phyloP scores from a whole-genome alignment of 2,329 filamentous ascomycete species.

The Monosporascus cannonballus region DNA sequence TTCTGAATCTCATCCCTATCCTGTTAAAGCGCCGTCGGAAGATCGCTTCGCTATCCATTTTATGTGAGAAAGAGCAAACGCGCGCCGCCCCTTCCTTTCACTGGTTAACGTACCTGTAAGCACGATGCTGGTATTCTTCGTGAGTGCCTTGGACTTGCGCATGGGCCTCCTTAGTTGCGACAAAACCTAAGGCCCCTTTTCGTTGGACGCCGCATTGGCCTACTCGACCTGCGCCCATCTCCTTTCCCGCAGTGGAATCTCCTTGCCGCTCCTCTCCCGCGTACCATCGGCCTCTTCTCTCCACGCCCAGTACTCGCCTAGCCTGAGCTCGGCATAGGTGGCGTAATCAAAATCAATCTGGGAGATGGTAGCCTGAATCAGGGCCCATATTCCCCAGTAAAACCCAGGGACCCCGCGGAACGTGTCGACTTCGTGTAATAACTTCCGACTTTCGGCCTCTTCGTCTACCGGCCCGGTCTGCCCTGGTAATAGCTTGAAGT shows the following conservation, averaged over 20 bases:
- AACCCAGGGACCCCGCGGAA: conserved; percentile 90
- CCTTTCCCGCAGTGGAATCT: conserved; percentile 62
- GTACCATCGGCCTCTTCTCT: conserved; percentile 66
- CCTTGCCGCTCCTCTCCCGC: conserved; percentile 38
- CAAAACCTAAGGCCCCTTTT: too few species aligned
- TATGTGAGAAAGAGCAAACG: too few species aligned
- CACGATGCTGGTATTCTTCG: too few species aligned
- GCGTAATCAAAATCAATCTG: conserved; percentile 97
- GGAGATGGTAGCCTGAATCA: conserved; percentile 91
- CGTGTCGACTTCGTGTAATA: conserved; percentile 76
- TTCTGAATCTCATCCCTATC: too few species aligned
- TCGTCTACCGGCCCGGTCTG: conserved; percentile 32
- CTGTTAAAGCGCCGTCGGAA: too few species aligned
- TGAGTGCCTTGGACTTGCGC: too few species aligned
- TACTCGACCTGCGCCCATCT: conserved; percentile 62
- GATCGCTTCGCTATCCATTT: too few species aligned
- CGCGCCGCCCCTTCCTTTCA: too few species aligned
- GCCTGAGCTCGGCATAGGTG: conserved; percentile 75
- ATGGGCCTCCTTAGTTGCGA: too few species aligned
- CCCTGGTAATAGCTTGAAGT: conserved; percentile 49
- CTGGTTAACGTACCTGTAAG: too few species aligned
- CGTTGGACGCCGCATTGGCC: not conserved
- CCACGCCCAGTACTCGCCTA: conserved; percentile 93
- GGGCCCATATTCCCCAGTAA: conserved; percentile 87
- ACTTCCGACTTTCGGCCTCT: conserved; percentile 58